These are phyloP conservation scores for Aspergillus sp. DNA, from an alignment of 2,329 filamentous ascomycete species.

Conservation along the genomic window DNA sequence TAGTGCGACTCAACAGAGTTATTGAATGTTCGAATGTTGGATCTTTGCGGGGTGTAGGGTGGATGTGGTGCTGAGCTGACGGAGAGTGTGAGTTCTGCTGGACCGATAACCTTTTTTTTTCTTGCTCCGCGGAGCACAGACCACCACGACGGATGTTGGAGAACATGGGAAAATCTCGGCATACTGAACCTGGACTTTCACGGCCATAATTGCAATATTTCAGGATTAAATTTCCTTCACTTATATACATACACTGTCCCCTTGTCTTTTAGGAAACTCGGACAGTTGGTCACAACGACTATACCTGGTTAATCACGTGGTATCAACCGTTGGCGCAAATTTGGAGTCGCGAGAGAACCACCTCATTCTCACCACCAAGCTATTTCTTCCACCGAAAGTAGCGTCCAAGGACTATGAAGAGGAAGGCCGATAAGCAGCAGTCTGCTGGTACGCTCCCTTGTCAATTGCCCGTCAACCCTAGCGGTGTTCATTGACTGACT, in stretches of 20 bases:
- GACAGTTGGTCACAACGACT: no score
- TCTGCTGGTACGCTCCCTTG: conserved; percentile 18
- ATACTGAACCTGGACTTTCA: conserved; percentile 8
- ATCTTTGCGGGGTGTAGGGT: neutral
- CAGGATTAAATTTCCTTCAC: no score
- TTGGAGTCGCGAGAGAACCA: no score
- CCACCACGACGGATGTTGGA: conserved; percentile 19
- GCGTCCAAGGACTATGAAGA: conserved; percentile 26
- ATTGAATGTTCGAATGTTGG: neutral
- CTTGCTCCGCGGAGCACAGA: conserved; percentile 39
- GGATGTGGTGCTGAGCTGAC: conserved; percentile 8
- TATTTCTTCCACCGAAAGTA: conserved; percentile 14
- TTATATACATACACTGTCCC: no score
- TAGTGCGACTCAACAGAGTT: neutral
- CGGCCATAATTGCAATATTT: conserved; percentile 18
- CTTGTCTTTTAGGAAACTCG: no score
- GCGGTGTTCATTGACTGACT: conserved; percentile 5
- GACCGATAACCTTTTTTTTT: neutral
- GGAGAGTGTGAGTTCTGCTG: conserved; percentile 22
- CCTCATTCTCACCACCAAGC: no score
- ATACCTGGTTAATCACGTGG: no score
- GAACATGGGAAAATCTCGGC: no score
- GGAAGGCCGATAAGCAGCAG: conserved; percentile 39
- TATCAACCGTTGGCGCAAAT: no score
- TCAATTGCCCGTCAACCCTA: neutral